A percentile compares a stretch with the other conserved stretches of the same genome.
Conservation (phyloP, 2,329 filamentous ascomycete species). For the Daldinia eschscholtzii region DNA sequence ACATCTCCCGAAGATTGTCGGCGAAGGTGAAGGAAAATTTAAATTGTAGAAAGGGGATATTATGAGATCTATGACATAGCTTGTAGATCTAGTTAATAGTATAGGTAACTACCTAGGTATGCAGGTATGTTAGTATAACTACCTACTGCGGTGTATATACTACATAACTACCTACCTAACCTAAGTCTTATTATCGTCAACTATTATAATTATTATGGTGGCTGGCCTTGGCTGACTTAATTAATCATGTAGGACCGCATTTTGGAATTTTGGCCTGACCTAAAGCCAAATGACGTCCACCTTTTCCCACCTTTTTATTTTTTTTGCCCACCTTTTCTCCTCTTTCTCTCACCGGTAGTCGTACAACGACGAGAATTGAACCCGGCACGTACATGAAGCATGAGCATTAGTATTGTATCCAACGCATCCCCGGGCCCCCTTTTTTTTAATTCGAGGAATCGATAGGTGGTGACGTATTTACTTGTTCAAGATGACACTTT, state of each 20-base stretch:
- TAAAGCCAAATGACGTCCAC: conserved; percentile 29
- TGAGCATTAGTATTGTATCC: background rate
- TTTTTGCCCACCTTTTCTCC: conserved; percentile 14
- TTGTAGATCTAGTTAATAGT: conserved; percentile 17
- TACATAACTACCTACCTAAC: too few relatives aligned
- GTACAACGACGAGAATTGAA: conserved; percentile 18
- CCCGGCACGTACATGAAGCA: conserved; percentile 11
- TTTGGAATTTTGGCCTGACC: background rate
- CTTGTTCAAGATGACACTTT: background rate
- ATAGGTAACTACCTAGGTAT: background rate
- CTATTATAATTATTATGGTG: background rate
- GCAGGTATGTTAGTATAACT: too few relatives aligned
- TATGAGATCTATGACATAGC: conserved; percentile 18
- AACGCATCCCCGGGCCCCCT: background rate
- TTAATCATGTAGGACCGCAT: conserved; percentile 26
- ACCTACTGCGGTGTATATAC: too few relatives aligned
- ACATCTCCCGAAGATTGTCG: conserved; percentile 14
- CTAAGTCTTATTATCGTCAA: background rate
- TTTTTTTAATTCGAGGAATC: conserved; percentile 1
- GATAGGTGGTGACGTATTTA: background rate
- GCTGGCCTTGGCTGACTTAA: conserved; percentile 19
- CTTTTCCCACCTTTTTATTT: conserved; percentile 11
- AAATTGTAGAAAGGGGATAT: background rate
- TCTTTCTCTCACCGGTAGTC: conserved; percentile 16
- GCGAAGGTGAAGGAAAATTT: background rate